phyloP scores from a whole-genome alignment of 73 alveolate species.

The Breviolum minutum region DNA sequence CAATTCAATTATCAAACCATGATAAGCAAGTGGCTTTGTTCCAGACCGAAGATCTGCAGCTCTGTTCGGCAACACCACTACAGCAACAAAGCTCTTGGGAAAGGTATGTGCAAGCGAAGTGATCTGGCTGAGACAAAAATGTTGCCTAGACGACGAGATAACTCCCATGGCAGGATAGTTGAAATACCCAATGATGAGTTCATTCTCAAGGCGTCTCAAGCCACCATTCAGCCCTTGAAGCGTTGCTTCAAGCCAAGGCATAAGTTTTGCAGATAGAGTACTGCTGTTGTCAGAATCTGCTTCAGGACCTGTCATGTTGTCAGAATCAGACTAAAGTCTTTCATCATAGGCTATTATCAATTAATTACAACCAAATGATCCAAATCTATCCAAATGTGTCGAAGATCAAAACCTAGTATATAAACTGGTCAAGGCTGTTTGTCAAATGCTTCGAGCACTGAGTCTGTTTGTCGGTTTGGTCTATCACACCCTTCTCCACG shows the following conservation, averaged over 20 bases:
- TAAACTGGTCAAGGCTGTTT: too few species aligned
- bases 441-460: background rate
- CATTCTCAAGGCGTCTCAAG: background rate
- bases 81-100: background rate
- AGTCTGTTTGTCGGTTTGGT: background rate
- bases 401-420: background rate
- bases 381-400: background rate
- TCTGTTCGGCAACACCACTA: background rate
- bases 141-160: background rate
- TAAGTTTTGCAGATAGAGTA: background rate
- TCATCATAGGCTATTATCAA: background rate
- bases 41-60: background rate
- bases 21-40: background rate
- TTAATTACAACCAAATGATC: too few species aligned
- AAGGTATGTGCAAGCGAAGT: background rate
- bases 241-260: background rate
- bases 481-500: background rate
- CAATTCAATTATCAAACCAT: too few species aligned
- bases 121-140: background rate
- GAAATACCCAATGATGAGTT: background rate
- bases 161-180: conserved; percentile 13
- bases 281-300: background rate
- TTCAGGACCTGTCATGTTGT: background rate
- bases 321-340: background rate
- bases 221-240: background rate